Conservation (phyloP, 2,329 filamentous ascomycete genomes). For the Fusarium luffae region DNA sequence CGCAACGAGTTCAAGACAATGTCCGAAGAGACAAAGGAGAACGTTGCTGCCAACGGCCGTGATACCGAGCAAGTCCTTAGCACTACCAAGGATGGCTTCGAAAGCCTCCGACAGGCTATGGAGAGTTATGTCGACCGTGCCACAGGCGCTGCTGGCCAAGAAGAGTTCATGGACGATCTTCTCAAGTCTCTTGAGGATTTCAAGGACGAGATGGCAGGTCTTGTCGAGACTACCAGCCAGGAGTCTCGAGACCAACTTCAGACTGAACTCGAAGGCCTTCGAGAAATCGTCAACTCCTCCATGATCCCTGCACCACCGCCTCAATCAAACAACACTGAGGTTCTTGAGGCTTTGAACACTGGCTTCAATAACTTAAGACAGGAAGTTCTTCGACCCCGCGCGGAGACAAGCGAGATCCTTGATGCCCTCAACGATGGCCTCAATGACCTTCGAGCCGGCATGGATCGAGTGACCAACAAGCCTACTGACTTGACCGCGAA, state of each 20-base stretch:
- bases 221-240: conserved; percentile 63
- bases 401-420: conserved; percentile 86
- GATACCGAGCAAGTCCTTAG: conserved; percentile 91
- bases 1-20: conserved; percentile 68
- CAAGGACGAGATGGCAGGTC: conserved; percentile 72
- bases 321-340: conserved; percentile 66
- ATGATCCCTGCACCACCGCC: conserved; percentile 67
- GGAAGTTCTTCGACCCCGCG: conserved; percentile 75
- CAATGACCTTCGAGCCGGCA: conserved; percentile 77
- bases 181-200: conserved; percentile 73
- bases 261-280: conserved; percentile 83
- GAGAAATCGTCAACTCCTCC: conserved; percentile 78
- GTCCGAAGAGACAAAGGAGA: conserved; percentile 77
- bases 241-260: conserved; percentile 74
- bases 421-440: conserved; percentile 92
- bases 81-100: conserved; percentile 87
- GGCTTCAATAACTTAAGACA: conserved; percentile 80
- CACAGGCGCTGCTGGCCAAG: conserved; percentile 74
- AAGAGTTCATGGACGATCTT: conserved; percentile 80
- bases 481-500: conserved; percentile 84
- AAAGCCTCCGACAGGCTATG: conserved; percentile 81
- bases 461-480: conserved; percentile 82
- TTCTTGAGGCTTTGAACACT: conserved; percentile 75
- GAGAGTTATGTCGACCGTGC: conserved; percentile 82
- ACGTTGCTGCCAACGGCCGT: conserved; percentile 79